Evolutionary conservation across 2,329 filamentous ascomycete genomes (phyloP).

Genomic region (Pseudogymnoascus destructans): DNA sequence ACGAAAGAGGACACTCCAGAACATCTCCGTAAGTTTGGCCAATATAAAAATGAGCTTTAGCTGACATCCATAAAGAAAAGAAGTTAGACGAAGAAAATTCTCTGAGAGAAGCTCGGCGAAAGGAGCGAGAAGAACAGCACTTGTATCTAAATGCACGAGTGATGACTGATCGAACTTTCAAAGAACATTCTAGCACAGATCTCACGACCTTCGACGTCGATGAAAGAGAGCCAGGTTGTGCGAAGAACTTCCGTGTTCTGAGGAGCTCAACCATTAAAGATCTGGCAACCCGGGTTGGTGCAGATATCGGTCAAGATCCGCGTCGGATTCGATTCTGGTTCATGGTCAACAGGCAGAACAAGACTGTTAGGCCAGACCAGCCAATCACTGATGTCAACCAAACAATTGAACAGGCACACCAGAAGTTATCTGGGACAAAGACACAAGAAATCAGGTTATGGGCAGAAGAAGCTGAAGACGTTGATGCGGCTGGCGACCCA

Average conservation of each 20-base stretch:
- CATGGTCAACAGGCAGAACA: slow-evolving; percentile 98
- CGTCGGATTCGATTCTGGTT: slow-evolving; percentile 74
- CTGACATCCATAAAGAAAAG: slow-evolving; percentile 37
- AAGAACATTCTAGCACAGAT: slow-evolving; percentile 70
- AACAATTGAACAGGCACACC: slow-evolving; percentile 62
- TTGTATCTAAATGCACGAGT: slow-evolving; percentile 78
- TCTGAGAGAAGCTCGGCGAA: slow-evolving; percentile 60
- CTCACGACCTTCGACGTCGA: slow-evolving; percentile 55
- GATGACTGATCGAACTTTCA: slow-evolving; percentile 71
- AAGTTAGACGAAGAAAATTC: slow-evolving; percentile 73
- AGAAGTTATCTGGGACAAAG: slow-evolving; percentile 54
- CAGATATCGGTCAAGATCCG: slow-evolving; percentile 54
- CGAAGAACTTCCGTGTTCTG: slow-evolving; percentile 59
- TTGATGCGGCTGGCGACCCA: slow-evolving; percentile 53
- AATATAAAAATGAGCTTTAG: slow-evolving; percentile 12
- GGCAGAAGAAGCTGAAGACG: slow-evolving; percentile 64
- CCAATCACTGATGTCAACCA: slow-evolving; percentile 66
- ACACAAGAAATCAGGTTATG: slow-evolving; percentile 63
- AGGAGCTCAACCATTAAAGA: slow-evolving; percentile 65
- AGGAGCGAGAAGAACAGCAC: slow-evolving; percentile 88
- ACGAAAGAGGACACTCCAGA: slow-evolving; percentile 65
- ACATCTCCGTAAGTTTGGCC: slow-evolving; percentile 53
- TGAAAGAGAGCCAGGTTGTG: slow-evolving; percentile 48
- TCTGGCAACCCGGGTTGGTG: slow-evolving; percentile 56
- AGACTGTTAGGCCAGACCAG: slow-evolving; percentile 82